Base-by-base conservation (phyloP, 2,329 filamentous ascomycete species). In the Ophiostoma populinum region DNA sequence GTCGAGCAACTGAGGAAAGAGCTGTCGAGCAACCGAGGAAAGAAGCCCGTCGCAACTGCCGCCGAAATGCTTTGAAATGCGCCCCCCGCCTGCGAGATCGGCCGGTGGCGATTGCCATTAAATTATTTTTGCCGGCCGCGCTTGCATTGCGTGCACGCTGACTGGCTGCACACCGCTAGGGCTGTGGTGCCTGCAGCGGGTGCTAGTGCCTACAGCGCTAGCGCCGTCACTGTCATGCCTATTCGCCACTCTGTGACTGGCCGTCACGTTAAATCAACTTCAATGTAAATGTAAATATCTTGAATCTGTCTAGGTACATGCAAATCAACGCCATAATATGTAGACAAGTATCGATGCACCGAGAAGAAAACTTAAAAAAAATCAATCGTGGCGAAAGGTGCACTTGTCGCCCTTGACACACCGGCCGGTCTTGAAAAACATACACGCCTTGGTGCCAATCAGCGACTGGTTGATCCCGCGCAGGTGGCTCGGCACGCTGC, bases 391-490 rank as follows among this genome's bases (percentile, higher is more conserved):
- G 37, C 76, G 65, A 52, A 77, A 83, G 2, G 77, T 81, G 56
- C 78, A 82, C 47, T 73, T 72, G 24, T 77, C 74, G 16, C 78
- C 78, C 49, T 80, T 75, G 6, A 69, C 70, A 54, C 78, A 82
- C 49, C 74, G 75, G 11, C 77, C 77, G 49, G 78, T 69, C 39
- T 69, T 63, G 61, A 63, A 82, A 51, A 80, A 83, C 15, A 65
- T 66, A 51, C 78, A 82, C 5, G 75, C 64, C 47, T 78, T 73
- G 28, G 75, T 78, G 37, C 73, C 70, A 32, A 73, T 70, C 11
- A 73, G 57, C 11, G 65, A 62, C 40, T 62, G 66, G 46, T 77
- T 70, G 42, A 61, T 61, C 11, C 54, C 56, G 38, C 59, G 59
- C 12, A 55, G 47, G 19, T 62, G 52, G 33, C 13, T 48, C 40